These are phyloP conservation scores for Aphanoascus verrucosus DNA, from an alignment of 2,329 filamentous ascomycete genomes.

Conservation along the genomic window DNA sequence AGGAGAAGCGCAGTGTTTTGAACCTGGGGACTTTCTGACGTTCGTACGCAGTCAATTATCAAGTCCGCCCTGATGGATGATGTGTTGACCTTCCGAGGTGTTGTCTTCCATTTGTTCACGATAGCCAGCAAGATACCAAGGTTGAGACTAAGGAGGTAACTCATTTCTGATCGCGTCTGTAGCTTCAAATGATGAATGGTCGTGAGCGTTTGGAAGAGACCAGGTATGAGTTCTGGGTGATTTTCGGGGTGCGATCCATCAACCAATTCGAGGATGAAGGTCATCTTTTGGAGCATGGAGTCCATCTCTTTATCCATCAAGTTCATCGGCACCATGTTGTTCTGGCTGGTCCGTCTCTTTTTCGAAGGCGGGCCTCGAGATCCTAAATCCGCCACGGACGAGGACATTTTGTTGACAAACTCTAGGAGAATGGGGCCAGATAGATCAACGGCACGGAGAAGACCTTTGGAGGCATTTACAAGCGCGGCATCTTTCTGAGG, in stretches of 20 bases:
- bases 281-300: constrained; percentile 61
- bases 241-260: constrained; percentile 66
- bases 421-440: constrained; percentile 59
- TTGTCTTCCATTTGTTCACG: constrained; percentile 59
- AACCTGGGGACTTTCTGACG: constrained; percentile 81
- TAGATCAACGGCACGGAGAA: constrained; percentile 62
- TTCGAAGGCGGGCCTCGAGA: constrained; percentile 65
- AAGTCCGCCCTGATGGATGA: constrained; percentile 77
- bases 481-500: constrained; percentile 21
- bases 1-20: constrained; percentile 84
- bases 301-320: constrained; percentile 56
- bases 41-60: constrained; percentile 87
- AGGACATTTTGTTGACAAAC: constrained; percentile 65
- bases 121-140: constrained; percentile 74
- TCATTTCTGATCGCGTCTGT: constrained; percentile 72
- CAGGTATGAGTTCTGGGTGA: constrained; percentile 63
- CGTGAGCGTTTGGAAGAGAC: constrained; percentile 72
- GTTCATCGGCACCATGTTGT: constrained; percentile 52
- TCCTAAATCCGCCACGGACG: constrained; percentile 56
- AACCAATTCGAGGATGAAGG: constrained; percentile 77
- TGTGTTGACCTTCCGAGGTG: constrained; percentile 52
- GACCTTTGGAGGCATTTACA: constrained; percentile 43
- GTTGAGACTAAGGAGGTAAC: constrained; percentile 78
- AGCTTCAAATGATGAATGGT: constrained; percentile 77
- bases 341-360: constrained; percentile 65